Base-by-base conservation (phyloP, 495 filamentous ascomycete species). In the Diplogelasinospora grovesii region DNA sequence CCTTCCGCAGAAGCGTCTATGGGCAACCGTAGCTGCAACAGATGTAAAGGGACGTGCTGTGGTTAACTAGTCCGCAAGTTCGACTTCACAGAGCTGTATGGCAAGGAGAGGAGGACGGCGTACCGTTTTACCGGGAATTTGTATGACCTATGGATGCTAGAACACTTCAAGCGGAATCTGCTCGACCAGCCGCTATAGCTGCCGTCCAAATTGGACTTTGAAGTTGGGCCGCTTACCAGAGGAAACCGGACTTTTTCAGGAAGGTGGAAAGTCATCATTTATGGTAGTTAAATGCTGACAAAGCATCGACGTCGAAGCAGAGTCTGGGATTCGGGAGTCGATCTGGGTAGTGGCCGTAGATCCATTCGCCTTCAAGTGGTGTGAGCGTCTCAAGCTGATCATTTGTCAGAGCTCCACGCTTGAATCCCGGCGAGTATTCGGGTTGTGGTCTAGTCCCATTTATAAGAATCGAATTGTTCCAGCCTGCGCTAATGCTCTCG, bases 401-500 rank as follows among this genome's bases (percentile, higher is more conserved):
- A 1, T 64, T 40, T 1, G 55, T 68, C 25, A 73, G 71, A 34
- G 59, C 61, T 19, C 52, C 56, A 54, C 60, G 52, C 39, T 36
- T 41, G 36, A 72, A 71, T 11, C 64, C 64, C 5, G 66, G 47
- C 13, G 64, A 51, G 43, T n/a, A n/a, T n/a, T n/a, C n/a, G 5
- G 65, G 66, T 48, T 73, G 60, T 33, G 64, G 64, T 22, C 52
- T 52, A 31, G 63, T 45, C 11, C 48, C 49, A 11, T 53, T 39
- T 0, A 69, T 28, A 18, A 58, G 49, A 24, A 62, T 54, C 8
- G 50, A 54, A 35, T 52, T 63, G 41, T 50, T 58, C 66, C 62
- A 73, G 30, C 49, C 56, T 56, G 68, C 62, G 48, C 69, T 68
- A 31, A 65, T 48, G 38, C 60, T 67, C 48, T 72, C 63, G 9